These are phyloP conservation scores for Tylopilus sp. DNA, from an alignment of 1,284 basidiomycete genomes.

Conservation along the genomic window DNA sequence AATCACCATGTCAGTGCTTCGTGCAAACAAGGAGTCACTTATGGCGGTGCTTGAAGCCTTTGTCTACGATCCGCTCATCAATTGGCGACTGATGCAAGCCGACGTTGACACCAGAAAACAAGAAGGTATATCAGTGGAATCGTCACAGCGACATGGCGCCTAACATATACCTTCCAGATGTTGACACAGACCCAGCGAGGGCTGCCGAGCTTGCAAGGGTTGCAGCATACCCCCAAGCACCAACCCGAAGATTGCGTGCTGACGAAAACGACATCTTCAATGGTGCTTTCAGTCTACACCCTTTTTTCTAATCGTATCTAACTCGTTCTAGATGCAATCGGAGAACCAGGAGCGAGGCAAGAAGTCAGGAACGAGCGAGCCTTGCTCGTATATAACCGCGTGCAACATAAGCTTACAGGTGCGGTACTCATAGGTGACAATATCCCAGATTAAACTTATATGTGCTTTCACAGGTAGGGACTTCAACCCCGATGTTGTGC, in stretches of 20 bases:
- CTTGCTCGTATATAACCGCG: slow-evolving; percentile 86
- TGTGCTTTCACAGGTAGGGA: slow-evolving; percentile 65
- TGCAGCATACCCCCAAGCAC: slow-evolving; percentile 71
- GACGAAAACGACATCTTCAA: slow-evolving; percentile 83
- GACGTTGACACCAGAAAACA: slow-evolving; percentile 60
- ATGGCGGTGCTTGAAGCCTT: slow-evolving; percentile 98
- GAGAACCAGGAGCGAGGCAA: slow-evolving; percentile 52
- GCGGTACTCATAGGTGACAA: slow-evolving; percentile 19
- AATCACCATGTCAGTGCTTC: slow-evolving; percentile 94
- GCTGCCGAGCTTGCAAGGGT: slow-evolving; percentile 63
- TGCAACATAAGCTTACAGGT: slow-evolving; percentile 91
- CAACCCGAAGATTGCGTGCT: slow-evolving; percentile 69
- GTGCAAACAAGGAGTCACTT: slow-evolving; percentile 96
- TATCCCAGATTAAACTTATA: not conserved
- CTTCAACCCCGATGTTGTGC: slow-evolving; percentile 77
- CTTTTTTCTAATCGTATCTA: slow-evolving; percentile 1
- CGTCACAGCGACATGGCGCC: not conserved
- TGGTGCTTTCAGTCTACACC: slow-evolving; percentile 38
- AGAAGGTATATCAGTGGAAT: slow-evolving; percentile 44
- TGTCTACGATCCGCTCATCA: slow-evolving; percentile 86
- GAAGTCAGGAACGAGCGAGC: slow-evolving; percentile 91
- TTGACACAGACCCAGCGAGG: slow-evolving; percentile 48
- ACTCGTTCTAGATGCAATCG: slow-evolving; percentile 47
- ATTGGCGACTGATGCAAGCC: slow-evolving; percentile 81
- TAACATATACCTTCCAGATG: slow-evolving; percentile 28